Base-by-base conservation (phyloP, 306 rosid species). In the Urtica urens region DNA sequence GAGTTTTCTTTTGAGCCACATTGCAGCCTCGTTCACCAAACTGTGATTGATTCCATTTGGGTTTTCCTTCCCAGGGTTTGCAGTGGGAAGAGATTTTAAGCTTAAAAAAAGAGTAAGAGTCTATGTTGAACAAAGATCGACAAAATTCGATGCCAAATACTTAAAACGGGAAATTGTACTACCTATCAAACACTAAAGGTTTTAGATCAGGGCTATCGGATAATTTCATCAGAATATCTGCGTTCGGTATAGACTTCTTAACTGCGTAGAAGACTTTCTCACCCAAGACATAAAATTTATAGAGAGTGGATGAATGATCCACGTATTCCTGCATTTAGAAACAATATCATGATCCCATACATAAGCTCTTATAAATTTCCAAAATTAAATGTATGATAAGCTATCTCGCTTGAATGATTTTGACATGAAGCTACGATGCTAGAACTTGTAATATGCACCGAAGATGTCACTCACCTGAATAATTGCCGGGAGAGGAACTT, bases 401-500 rank as follows among this genome's bases (percentile, higher is more conserved):
- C 7, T 37, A 57, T 5, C 47, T n/a, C n/a, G n/a, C n/a, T n/a
- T n/a, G n/a, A n/a, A n/a, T n/a, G n/a, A 7, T 10, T 37, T 27
- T 35, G 35, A 29, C 8, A 24, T 10, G 40, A 3, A 0, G 22
- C 22, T 35, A 37, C 51, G 27, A 51, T 45, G 38, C 37, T 13
- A n/a, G n/a, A n/a, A n/a, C n/a, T 7, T 31, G 37, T 31, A 31
- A 31, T 31, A n/a, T n/a, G n/a, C 37, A 31, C 7, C 7, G 37
- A 31, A 1, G 6, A 28, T 37, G 18, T 34, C 7, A 48, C 67
- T 71, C 63, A 71, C 82, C 75, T 75, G 95, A 63, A 90, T 67
- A 67, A 90, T 63, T 37, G 94, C 87, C 1, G 97, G 94, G 67
- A 90, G 93, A 51, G 94, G 97, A 74, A 90, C 94, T 5, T 43